phyloP scores from a whole-genome alignment of 2,329 filamentous ascomycete genomes.

The Phaeophleospora eucalypticola region DNA sequence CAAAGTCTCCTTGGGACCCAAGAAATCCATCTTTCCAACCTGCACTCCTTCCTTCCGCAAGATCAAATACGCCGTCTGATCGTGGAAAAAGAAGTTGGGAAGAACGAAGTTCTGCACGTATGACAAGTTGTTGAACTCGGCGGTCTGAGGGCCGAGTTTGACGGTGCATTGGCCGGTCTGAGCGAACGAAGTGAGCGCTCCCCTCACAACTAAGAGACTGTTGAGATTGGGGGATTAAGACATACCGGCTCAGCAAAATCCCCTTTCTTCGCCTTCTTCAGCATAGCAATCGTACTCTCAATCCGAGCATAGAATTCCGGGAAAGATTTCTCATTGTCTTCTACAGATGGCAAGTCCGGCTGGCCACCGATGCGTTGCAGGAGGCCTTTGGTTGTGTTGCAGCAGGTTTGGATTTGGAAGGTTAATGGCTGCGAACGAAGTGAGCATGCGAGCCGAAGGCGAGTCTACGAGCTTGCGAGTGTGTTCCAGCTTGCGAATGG shows the following conservation, averaged over 20 bases:
- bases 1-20: slow-evolving; percentile 31
- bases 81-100: slow-evolving; percentile 64
- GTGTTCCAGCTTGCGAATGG: too few species aligned
- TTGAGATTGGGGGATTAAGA: not conserved
- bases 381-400: slow-evolving; percentile 41
- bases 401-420: slow-evolving; percentile 47
- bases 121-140: slow-evolving; percentile 40
- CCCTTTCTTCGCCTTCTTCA: slow-evolving; percentile 43
- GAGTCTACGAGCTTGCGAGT: not conserved
- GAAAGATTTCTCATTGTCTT: slow-evolving; percentile 48
- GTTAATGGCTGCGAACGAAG: slow-evolving; percentile 34
- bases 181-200: not conserved
- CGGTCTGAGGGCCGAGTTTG: slow-evolving; percentile 30
- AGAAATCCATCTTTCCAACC: slow-evolving; percentile 59
- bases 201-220: not conserved
- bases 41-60: slow-evolving; percentile 58
- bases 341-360: slow-evolving; percentile 17
- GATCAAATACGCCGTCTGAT: slow-evolving; percentile 57
- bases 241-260: slow-evolving; percentile 37
- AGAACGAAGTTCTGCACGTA: slow-evolving; percentile 50
- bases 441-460: not conserved
- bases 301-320: slow-evolving; percentile 48
- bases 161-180: slow-evolving; percentile 22
- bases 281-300: slow-evolving; percentile 43
- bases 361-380: slow-evolving; percentile 37